Conservation (phyloP, 139 green algal species). For the Trebouxia sp. region DNA sequence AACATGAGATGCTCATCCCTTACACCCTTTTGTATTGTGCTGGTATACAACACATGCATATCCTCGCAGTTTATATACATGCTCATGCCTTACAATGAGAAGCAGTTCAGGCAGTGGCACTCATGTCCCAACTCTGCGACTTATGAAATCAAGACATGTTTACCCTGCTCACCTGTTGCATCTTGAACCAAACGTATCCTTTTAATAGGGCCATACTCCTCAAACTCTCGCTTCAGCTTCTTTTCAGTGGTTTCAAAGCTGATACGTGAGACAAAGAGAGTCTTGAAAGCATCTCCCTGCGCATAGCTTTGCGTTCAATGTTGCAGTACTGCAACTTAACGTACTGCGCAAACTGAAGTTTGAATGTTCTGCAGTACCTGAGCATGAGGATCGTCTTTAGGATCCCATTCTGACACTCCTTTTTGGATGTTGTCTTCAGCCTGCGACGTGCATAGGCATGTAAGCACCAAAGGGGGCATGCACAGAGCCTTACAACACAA, state of each 20-base stretch:
- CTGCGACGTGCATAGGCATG: slow-evolving; percentile 24
- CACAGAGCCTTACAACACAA: neutral
- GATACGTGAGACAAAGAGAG: slow-evolving; percentile 79
- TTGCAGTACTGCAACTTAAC: neutral
- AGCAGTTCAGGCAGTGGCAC: too few relatives aligned
- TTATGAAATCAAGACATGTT: neutral
- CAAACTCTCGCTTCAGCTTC: slow-evolving; percentile 80
- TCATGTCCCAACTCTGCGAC: too few relatives aligned
- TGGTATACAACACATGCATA: too few relatives aligned
- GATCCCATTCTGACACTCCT: slow-evolving; percentile 59
- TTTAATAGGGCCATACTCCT: slow-evolving; percentile 88
- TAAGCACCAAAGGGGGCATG: neutral
- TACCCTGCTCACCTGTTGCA: slow-evolving; percentile 36
- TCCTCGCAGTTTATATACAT: too few relatives aligned
- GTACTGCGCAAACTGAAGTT: neutral
- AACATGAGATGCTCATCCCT: too few relatives aligned
- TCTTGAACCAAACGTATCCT: slow-evolving; percentile 70
- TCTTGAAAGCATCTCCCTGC: slow-evolving; percentile 90
- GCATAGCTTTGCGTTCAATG: too few relatives aligned
- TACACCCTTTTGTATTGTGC: too few relatives aligned
- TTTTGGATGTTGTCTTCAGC: slow-evolving; percentile 56
- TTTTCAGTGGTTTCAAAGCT: slow-evolving; percentile 83
- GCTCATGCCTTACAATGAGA: too few relatives aligned
- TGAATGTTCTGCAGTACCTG: neutral
- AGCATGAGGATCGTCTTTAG: slow-evolving; percentile 48